These are phyloP conservation scores for Echites panduratus DNA, from an alignment of 257 asterid species.

Conservation along the genomic window DNA sequence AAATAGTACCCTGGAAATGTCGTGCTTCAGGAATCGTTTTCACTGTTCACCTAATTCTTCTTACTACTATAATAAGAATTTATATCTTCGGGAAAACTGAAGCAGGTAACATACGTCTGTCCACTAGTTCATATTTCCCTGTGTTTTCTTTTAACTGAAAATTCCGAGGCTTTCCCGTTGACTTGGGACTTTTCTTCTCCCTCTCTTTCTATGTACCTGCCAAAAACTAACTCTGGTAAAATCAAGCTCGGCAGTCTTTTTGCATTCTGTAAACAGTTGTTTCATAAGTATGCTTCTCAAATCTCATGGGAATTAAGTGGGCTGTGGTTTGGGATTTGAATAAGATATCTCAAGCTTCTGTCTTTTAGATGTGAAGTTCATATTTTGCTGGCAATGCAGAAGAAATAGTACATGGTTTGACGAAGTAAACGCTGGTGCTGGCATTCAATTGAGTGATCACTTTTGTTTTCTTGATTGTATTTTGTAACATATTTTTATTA, in stretches of 20 bases:
- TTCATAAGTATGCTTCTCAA: not conserved
- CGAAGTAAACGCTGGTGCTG: not conserved
- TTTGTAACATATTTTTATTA: not conserved
- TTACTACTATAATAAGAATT: too few species aligned
- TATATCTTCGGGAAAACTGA: too few species aligned
- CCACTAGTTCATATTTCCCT: not conserved
- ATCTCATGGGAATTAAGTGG: not conserved
- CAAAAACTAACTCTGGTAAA: constrained; percentile 1
- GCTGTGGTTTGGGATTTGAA: not conserved
- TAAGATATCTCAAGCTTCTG: not conserved
- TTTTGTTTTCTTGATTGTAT: not conserved
- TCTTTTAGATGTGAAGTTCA: not conserved
- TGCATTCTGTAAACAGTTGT: constrained; percentile 6
- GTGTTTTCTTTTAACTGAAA: not conserved
- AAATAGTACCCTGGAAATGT: too few species aligned
- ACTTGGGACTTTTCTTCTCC: constrained; percentile 20
- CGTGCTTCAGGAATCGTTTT: too few species aligned
- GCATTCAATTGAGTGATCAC: not conserved
- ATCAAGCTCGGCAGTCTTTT: constrained; percentile 8
- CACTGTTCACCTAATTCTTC: too few species aligned
- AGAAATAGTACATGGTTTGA: not conserved
- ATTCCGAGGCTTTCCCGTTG: constrained; percentile 15
- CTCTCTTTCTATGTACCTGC: not conserved
- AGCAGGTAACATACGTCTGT: too few species aligned
- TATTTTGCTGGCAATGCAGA: not conserved